Base-by-base conservation (phyloP, 495 filamentous ascomycete species). In the Cenococcum geophilum region DNA sequence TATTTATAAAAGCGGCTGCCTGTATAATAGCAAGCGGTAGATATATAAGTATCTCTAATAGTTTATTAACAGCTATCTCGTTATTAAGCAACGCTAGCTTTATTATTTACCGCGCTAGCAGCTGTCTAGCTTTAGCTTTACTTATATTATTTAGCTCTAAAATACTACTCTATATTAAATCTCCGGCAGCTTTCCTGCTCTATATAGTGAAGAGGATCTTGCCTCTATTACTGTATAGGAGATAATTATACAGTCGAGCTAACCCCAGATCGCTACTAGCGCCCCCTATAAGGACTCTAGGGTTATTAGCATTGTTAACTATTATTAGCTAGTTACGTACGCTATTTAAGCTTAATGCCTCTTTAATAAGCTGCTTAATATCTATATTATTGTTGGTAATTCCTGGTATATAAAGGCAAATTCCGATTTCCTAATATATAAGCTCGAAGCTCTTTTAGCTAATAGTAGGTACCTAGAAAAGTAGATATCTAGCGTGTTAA, bases 21-120 rank as follows among this genome's bases (percentile, higher is more conserved):
- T 40, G 14, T 40, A 40, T n/a, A n/a, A n/a, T n/a, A n/a, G n/a
- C n/a, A n/a, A 72, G 61, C 21, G 70, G 66, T 16, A 72, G 62
- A 59, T 63, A 69, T 32, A 57, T 32, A 34, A 67, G 48, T 53
- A 63, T 27, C 27, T 57, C 53, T 45, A 59, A 55, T 22, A 57
- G 21, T 58, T 64, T 36, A 36, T 51, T 22, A 50, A 62, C 54
- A 42, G 45, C 45, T 25, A 5, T 34, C 11, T 62, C 47, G 40
- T 67, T 57, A 36, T 56, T 10, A 57, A 61, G 35, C 18, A 58
- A 50, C 25, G 36, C 22, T 60, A 59, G 63, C 60, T 40, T 53
- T 50, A 54, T 56, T 23, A 74, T 50, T 1, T 56, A 58, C 36
- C 9, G 40, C 42, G 34, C 32, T 8, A 62, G 27, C 47, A 62